Conservation (phyloP, 2,329 filamentous ascomycete species). For the Nemania abortiva region DNA sequence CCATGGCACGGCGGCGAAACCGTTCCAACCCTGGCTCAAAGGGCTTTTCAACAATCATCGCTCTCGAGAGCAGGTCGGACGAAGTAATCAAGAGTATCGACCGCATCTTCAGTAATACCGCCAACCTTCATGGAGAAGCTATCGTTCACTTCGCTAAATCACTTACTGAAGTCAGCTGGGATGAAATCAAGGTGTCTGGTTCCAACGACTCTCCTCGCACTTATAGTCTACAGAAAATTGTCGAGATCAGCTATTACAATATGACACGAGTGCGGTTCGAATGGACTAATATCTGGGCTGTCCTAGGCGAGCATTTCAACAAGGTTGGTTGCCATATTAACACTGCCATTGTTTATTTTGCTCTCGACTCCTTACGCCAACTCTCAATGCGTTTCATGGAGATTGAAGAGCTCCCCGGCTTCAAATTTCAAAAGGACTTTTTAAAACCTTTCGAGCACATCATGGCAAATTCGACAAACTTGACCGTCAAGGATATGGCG, state of each 20-base stretch:
- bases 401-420: conserved; percentile 95
- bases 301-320: conserved; percentile 98
- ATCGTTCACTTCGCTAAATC: conserved; percentile 96
- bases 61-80: conserved; percentile 90
- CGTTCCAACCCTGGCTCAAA: conserved; percentile 71
- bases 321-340: conserved; percentile 96
- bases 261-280: conserved; percentile 99
- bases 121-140: conserved; percentile 90
- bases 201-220: conserved; percentile 95
- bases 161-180: conserved; percentile 96
- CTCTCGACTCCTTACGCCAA: conserved; percentile 93
- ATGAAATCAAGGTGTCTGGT: conserved; percentile 97
- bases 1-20: conserved; percentile 65
- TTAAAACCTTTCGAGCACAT: conserved; percentile 98
- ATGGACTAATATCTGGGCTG: conserved; percentile 97
- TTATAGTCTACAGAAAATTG: conserved; percentile 97
- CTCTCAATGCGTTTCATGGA: conserved; percentile 99
- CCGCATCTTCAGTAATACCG: conserved; percentile 96
- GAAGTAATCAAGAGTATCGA: conserved; percentile 95
- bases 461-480: conserved; percentile 89
- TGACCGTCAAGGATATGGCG: conserved; percentile 97
- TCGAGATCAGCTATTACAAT: conserved; percentile 99
- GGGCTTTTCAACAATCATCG: conserved; percentile 81
- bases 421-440: conserved; percentile 99
- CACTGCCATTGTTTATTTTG: conserved; percentile 97